Evolutionary conservation across 257 asterid species (phyloP).

Genomic region (Solanum peruvianum): DNA sequence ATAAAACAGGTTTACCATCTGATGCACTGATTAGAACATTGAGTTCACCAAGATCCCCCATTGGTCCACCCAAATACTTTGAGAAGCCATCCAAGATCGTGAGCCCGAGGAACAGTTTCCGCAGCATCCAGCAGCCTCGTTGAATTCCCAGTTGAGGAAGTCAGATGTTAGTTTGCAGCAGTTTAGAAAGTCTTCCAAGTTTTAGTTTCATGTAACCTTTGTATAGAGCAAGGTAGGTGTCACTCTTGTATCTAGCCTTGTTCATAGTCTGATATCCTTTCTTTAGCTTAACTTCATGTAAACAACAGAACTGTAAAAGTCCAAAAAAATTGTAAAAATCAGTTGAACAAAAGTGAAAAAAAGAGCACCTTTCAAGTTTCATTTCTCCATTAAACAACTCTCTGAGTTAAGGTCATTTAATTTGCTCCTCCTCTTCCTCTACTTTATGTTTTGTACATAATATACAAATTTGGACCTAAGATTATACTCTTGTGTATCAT

Average conservation of each 20-base stretch:
- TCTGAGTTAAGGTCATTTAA: background rate
- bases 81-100: slow-evolving; percentile 63
- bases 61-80: slow-evolving; percentile 31
- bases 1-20: slow-evolving; percentile 16
- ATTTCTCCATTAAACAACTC: background rate
- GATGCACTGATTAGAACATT: slow-evolving; percentile 33
- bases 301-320: background rate
- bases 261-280: slow-evolving; percentile 45
- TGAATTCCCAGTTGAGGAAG: slow-evolving; percentile 7
- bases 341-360: background rate
- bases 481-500: background rate
- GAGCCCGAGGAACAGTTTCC: slow-evolving; percentile 58
- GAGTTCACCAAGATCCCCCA: slow-evolving; percentile 21
- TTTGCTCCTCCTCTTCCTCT: background rate
- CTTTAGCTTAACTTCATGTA: slow-evolving; percentile 7
- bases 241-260: slow-evolving; percentile 49
- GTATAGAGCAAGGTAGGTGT: slow-evolving; percentile 75
- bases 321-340: background rate
- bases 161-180: slow-evolving; percentile 13
- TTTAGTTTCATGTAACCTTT: slow-evolving; percentile 29
- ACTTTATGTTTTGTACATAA: background rate
- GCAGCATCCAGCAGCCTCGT: slow-evolving; percentile 89
- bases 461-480: background rate
- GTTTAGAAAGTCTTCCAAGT: background rate
- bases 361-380: background rate